Evolutionary conservation across 2,329 filamentous ascomycete genomes (phyloP).

Genomic region (Fusarium stilboides): DNA sequence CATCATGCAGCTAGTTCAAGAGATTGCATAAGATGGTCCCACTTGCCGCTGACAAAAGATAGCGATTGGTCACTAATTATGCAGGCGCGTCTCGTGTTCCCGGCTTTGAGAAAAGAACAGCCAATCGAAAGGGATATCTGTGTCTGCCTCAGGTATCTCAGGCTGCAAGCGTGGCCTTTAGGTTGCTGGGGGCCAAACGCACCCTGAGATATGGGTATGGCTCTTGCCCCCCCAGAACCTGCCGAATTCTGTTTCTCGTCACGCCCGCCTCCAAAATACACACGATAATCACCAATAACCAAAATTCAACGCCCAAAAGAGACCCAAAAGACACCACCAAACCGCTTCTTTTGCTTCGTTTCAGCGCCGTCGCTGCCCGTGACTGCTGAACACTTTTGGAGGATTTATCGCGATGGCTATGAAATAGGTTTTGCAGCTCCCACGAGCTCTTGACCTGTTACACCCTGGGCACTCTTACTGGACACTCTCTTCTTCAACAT

Average conservation of each 20-base stretch:
- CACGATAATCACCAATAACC: slow-evolving; percentile 39
- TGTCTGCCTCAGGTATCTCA: slow-evolving; percentile 49
- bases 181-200: slow-evolving; percentile 43
- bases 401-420: slow-evolving; percentile 46
- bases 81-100: slow-evolving; percentile 46
- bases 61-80: slow-evolving; percentile 42
- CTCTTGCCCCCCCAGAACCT: slow-evolving; percentile 45
- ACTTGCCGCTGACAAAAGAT: slow-evolving; percentile 1
- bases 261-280: slow-evolving; percentile 43
- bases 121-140: slow-evolving; percentile 35
- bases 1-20: slow-evolving; percentile 28
- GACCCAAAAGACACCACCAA: slow-evolving; percentile 33
- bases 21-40: slow-evolving; percentile 32
- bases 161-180: slow-evolving; percentile 39
- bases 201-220: slow-evolving; percentile 49
- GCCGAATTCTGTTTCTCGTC: slow-evolving; percentile 47
- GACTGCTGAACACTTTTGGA: slow-evolving; percentile 42
- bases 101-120: slow-evolving; percentile 3
- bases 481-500: slow-evolving; percentile 34
- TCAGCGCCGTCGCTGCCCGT: slow-evolving; percentile 42
- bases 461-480: slow-evolving; percentile 45
- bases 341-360: slow-evolving; percentile 32
- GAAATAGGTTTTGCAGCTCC: slow-evolving; percentile 49
- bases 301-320: slow-evolving; percentile 25
- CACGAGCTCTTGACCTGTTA: slow-evolving; percentile 45